Evolutionary conservation across 169 alveolate genomes (phyloP), one percentile per base, ranked within the genome.

Genomic region (Plasmodium gonderi): DNA sequence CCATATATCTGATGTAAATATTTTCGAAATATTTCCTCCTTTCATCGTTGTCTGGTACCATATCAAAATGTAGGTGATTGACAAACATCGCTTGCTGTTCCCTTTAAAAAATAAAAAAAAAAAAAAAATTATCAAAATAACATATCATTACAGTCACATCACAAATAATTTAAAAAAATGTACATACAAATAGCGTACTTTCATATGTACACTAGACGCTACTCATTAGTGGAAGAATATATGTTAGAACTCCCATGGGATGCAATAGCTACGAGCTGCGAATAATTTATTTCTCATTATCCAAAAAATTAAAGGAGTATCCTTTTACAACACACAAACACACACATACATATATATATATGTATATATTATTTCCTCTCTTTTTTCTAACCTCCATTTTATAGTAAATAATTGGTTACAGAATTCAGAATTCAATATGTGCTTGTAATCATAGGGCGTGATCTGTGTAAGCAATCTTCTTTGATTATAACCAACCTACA

Each of bases 401-500:
- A 65, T 38, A 12, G 89, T 87, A 75, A 87, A 87, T 44, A 87
- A 36, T 12, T 74, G 36, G 33, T 87, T 87, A 60, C 93, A 87
- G 67, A 87, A 38, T 20, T 64, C 38, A 23, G 79, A 87, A 75
- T 87, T 87, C 31, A 87, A 45, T 29, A 87, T 65, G 51, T 14
- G 23, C 17, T 60, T 75, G 78, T 87, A 87, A 23, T 87, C 93
- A n/a, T 87, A 76, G 23, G 93, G 93, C 36, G 93, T 87, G 45
- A 87, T 54, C 42, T 87, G 93, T 5, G 93, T 87, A 17, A 87
- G 45, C 14, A 87, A 60, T 47, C 93, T 74, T 45, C 68, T 87
- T 45, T 87, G 93, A 47, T 87, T 87, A 76, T 87, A 87, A 8
- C 93, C 93, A 75, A 82, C 92, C 92, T 82, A 17, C 6, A 31